Evolutionary conservation across 2,329 filamentous ascomycete species (phyloP).

Genomic region (Drechslerella stenobrocha): DNA sequence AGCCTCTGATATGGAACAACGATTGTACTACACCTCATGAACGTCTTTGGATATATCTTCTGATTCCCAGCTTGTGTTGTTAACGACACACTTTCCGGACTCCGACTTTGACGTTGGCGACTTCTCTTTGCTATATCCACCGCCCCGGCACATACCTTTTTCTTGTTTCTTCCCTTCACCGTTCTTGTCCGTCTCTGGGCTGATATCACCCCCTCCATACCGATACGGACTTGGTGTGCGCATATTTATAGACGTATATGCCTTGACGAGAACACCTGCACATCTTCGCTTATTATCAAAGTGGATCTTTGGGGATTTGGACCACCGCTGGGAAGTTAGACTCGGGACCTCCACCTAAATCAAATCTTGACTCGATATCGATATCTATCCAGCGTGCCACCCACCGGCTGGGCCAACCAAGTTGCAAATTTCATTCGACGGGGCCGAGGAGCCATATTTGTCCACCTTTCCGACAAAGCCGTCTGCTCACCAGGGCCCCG

Average conservation of each 20-base stretch:
- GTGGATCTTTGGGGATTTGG: constrained; percentile 16
- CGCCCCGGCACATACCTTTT: constrained; percentile 1
- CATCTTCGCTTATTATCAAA: constrained; percentile 42
- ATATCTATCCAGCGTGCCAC: constrained; percentile 18
- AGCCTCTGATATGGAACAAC: background rate
- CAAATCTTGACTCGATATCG: constrained; percentile 9
- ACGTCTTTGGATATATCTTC: constrained; percentile 15
- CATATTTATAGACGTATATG: constrained; percentile 8
- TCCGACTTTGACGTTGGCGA: background rate
- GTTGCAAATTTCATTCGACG: constrained; percentile 22
- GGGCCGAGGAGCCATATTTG: constrained; percentile 41
- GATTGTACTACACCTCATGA: background rate
- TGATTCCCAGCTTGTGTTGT: constrained; percentile 4
- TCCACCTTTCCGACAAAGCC: constrained; percentile 48
- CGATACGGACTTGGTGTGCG: constrained; percentile 3
- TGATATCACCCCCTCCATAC: constrained; percentile 17
- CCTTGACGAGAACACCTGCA: constrained; percentile 22
- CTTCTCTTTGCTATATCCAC: constrained; percentile 3
- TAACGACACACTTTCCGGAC: background rate
- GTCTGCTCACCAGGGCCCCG: constrained; percentile 45
- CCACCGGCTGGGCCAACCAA: constrained; percentile 12
- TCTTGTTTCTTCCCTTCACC: constrained; percentile 1
- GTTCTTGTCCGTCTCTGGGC: constrained; percentile 4
- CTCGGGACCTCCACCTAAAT: background rate
- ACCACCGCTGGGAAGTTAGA: background rate